Conservation (phyloP, 305 asterid genomes). For the Solanum chacoense region DNA sequence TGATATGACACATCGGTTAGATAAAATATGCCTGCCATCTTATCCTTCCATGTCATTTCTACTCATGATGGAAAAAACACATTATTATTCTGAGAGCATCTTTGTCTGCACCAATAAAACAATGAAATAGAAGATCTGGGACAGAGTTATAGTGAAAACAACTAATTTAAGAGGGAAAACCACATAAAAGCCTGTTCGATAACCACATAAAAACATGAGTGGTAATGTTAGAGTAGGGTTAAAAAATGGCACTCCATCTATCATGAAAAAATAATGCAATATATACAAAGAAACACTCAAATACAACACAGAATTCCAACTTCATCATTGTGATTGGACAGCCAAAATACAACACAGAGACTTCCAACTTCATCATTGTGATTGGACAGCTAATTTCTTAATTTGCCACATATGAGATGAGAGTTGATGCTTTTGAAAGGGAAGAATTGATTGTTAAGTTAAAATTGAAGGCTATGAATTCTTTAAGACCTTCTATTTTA, state of each 20-base stretch:
- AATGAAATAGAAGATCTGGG: not conserved
- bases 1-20: not conserved
- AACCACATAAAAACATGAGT: not conserved
- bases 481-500: not conserved
- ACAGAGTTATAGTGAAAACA: not conserved
- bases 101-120: not conserved
- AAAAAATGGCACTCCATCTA: not conserved
- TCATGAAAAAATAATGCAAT: not conserved
- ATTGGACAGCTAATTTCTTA: not conserved
- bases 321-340: not conserved
- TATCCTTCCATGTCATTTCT: not conserved
- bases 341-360: not conserved
- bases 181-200: not conserved
- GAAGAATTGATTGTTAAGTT: not conserved
- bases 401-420: not conserved
- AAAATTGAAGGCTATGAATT: not conserved
- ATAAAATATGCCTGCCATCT: not conserved
- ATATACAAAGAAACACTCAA: not conserved
- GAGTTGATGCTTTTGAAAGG: not conserved
- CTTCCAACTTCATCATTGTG: not conserved
- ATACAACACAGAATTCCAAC: not conserved
- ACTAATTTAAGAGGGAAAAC: not conserved
- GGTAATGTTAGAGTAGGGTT: not conserved
- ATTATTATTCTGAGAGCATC: not conserved
- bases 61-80: not conserved